Evolutionary conservation across 2,329 filamentous ascomycete species (phyloP).

Genomic region (Phymatotrichopsis omnivora): DNA sequence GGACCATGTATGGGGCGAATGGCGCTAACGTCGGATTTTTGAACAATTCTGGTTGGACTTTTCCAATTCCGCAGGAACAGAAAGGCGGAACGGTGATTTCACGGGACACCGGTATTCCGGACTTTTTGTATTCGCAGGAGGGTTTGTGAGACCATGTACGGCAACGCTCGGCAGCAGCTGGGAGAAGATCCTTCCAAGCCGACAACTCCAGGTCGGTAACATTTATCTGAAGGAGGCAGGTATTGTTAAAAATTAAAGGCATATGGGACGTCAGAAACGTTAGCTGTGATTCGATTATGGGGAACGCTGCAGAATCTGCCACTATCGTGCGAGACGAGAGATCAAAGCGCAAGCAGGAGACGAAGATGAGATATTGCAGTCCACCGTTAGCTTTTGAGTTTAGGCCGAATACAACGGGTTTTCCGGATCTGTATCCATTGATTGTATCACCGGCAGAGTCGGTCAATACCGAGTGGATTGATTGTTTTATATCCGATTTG

Average conservation of each 20-base stretch:
- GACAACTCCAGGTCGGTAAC: conserved; percentile 31
- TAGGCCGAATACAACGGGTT: conserved; percentile 27
- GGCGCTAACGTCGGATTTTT: conserved; percentile 27
- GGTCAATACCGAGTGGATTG: conserved; percentile 27
- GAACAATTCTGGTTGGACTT: conserved; percentile 28
- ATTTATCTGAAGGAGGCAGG: conserved; percentile 17
- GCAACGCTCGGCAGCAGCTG: conserved; percentile 36
- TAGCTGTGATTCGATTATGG: no score
- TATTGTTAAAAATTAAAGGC: no score
- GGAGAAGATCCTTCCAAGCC: conserved; percentile 34
- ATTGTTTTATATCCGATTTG: conserved; percentile 29
- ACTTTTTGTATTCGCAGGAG: conserved; percentile 33
- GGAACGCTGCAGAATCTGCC: conserved; percentile 34
- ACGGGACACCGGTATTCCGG: conserved; percentile 30
- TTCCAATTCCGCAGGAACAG: conserved; percentile 35
- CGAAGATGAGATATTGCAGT: conserved; percentile 27
- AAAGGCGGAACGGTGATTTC: conserved; percentile 28
- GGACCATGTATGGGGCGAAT: conserved; percentile 30
- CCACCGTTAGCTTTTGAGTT: conserved; percentile 14
- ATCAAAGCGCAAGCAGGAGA: conserved; percentile 32
- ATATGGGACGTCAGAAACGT: conserved; percentile 27
- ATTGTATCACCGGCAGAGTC: conserved; percentile 17
- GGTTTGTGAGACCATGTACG: conserved; percentile 35
- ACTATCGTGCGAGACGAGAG: conserved; percentile 31
- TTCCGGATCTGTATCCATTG: neutral